A percentile compares a stretch with the other conserved stretches of the same genome.
These are phyloP conservation scores for Lindgomyces ingoldianus DNA, from an alignment of 495 filamentous ascomycete genomes.

Conservation along the genomic window DNA sequence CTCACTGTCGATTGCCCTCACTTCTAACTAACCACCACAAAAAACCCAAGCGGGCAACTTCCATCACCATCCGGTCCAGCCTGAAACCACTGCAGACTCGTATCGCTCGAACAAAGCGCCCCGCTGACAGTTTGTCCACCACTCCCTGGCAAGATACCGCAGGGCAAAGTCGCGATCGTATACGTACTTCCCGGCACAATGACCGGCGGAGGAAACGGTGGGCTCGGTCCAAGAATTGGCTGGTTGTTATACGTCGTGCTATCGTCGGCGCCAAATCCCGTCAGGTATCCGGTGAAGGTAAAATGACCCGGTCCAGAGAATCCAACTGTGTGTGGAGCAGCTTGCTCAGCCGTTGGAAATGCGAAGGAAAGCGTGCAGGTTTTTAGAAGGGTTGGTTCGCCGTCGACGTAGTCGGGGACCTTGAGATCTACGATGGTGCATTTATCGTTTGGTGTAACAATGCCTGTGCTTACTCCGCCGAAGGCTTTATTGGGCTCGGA, in stretches of 20 bases:
- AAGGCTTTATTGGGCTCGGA: constrained; percentile 14
- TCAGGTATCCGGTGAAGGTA: constrained; percentile 19
- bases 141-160: constrained; percentile 17
- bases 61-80: constrained; percentile 11
- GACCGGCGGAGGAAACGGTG: constrained; percentile 18
- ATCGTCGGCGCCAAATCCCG: constrained; percentile 15
- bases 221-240: constrained; percentile 18
- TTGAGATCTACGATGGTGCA: constrained; percentile 27
- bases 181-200: constrained; percentile 23
- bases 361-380: constrained; percentile 19
- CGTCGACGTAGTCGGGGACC: constrained; percentile 23
- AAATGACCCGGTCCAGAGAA: constrained; percentile 17
- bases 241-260: constrained; percentile 21
- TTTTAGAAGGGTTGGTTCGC: constrained; percentile 16
- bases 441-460: constrained; percentile 18
- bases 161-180: constrained; percentile 18
- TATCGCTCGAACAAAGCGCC: constrained; percentile 11
- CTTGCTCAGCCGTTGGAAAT: constrained; percentile 9
- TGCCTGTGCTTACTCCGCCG: constrained; percentile 11
- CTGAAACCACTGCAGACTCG: constrained; percentile 16
- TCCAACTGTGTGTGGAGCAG: constrained; percentile 4
- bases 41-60: constrained; percentile 17
- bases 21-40: constrained; percentile 17
- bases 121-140: constrained; percentile 23
- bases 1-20: too few relatives aligned